Conservation (phyloP, 129 eudicot species). For the Tanacetum coccineum region DNA sequence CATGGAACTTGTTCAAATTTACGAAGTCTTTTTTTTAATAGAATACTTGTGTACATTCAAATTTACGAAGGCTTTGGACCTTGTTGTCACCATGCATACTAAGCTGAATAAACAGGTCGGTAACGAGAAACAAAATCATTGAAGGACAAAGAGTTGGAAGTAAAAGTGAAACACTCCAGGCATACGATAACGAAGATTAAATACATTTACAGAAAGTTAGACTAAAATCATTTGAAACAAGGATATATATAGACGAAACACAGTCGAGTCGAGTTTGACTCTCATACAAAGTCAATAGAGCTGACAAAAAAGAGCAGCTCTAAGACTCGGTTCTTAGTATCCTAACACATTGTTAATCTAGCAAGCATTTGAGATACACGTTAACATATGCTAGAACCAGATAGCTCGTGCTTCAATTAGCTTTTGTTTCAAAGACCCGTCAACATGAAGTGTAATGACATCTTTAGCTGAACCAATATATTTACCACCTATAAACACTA, state of each 20-base stretch:
- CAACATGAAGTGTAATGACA: slow-evolving; percentile 73
- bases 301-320: slow-evolving; percentile 32
- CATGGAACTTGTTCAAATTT: neutral
- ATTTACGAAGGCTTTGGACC: too few species aligned
- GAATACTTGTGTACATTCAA: too few species aligned
- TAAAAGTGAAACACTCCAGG: too few species aligned
- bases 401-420: slow-evolving; percentile 71
- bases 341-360: slow-evolving; percentile 19
- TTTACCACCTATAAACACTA: slow-evolving; percentile 81
- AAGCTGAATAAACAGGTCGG: too few species aligned
- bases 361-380: slow-evolving; percentile 2
- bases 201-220: too few species aligned
- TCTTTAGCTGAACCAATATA: slow-evolving; percentile 73
- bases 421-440: slow-evolving; percentile 63
- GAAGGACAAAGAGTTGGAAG: too few species aligned
- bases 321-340: slow-evolving; percentile 10
- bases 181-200: too few species aligned
- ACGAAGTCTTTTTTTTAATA: too few species aligned
- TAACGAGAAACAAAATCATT: too few species aligned
- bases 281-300: slow-evolving; percentile 20
- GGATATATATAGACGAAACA: neutral
- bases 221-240: too few species aligned
- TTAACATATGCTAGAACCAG: slow-evolving; percentile 51
- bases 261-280: slow-evolving; percentile 1
- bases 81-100: too few species aligned